Evolutionary conservation across 208 protist genomes (phyloP), one percentile per base, ranked within the genome.

Genomic region (Plasmodiophora brassicae): DNA sequence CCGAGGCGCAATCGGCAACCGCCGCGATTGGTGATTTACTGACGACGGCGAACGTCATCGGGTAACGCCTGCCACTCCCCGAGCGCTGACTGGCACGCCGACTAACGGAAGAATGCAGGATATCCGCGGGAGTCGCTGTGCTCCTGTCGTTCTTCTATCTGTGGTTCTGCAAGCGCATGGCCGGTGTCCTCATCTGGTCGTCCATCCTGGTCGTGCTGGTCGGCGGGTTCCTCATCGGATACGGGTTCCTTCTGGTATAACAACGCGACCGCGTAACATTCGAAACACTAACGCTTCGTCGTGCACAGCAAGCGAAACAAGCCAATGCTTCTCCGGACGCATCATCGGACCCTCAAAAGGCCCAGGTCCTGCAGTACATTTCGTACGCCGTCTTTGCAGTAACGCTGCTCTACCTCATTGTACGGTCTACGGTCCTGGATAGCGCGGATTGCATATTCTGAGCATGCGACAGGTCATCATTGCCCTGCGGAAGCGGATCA

Each of bases 401-500:
- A 57, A 57, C 50, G 14, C 50, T 25, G 25, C 25, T 57, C 14
- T 57, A 57, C 25, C 25, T 57, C 50, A 57, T 57, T 57, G 50
- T 57, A 57, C 50, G 25, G 50, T 57, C 50, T 57, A 14, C 14
- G 14, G 20, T 25, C 14, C 20, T 25, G 14, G 25, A 28, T 28
- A 28, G 14, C 50, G 20, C 50, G 20, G 25, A 57, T 57, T 57
- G 25, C n/a, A n/a, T n/a, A 57, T 57, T 28, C 14, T 25, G 14
- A 57, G 14, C 50, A 28, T 28, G 25, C 50, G 50, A 28, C 25
- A 57, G 50, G 25, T 88, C 25, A 83, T 89, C 46, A 88, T 89
- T 14, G 45, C 8, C 8, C 35, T 89, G 28, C 84, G 86, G 14
- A 90, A 88, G 14, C 85, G 86, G 32, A 89, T 90, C 43, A 14